phyloP scores from a whole-genome alignment of 768 basidiomycete species.

The Termitomyces sp. region DNA sequence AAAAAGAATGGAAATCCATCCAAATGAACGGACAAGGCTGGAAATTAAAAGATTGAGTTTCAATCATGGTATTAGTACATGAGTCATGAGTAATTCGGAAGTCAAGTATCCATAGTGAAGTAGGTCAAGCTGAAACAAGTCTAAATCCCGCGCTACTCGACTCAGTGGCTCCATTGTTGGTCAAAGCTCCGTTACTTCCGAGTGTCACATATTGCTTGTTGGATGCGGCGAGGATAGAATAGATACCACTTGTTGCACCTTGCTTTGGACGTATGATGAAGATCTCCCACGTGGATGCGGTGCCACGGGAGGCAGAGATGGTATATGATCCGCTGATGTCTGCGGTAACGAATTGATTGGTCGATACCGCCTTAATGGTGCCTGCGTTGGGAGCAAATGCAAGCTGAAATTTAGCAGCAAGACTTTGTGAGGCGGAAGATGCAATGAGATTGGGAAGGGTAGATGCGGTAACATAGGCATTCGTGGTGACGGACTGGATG shows the following conservation, averaged over 20 bases:
- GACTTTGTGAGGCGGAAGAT: conserved; percentile 15
- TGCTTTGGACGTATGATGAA: conserved; percentile 25
- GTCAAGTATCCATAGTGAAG: not conserved
- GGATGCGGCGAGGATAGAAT: conserved; percentile 27
- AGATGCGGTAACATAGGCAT: conserved; percentile 20
- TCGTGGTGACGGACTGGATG: conserved; percentile 22
- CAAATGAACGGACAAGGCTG: not conserved
- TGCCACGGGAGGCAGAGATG: conserved; percentile 23
- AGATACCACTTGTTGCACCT: conserved; percentile 22
- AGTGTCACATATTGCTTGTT: conserved; percentile 26
- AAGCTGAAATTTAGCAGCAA: conserved; percentile 22
- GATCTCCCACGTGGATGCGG: conserved; percentile 25
- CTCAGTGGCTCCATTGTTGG: conserved; percentile 24
- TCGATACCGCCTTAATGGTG: conserved; percentile 21
- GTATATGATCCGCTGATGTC: conserved; percentile 25
- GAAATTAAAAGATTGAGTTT: not conserved
- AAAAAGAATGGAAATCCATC: conserved; percentile 1
- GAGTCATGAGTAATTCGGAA: not conserved
- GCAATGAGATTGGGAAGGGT: conserved; percentile 22
- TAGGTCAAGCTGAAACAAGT: conserved; percentile 6
- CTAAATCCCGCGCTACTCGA: conserved; percentile 24
- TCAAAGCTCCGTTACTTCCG: conserved; percentile 20
- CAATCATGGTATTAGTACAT: not conserved
- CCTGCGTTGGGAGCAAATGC: conserved; percentile 28
- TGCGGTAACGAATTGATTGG: conserved; percentile 27